Conservation (phyloP, 768 basidiomycete species). For the Sporobolomyces phaffii region DNA sequence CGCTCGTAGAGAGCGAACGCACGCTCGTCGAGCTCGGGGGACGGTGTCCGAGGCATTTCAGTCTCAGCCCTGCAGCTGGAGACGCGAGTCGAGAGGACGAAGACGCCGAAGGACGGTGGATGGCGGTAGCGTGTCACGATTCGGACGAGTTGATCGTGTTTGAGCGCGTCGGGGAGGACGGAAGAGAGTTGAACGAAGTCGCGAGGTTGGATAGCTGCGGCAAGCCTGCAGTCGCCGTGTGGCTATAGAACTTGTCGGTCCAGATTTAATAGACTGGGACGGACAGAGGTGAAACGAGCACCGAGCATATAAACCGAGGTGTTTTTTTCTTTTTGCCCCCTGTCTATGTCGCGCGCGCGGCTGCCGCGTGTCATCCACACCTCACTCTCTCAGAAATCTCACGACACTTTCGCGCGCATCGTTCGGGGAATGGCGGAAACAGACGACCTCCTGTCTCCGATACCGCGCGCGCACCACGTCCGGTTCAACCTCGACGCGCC, state of each 20-base stretch:
- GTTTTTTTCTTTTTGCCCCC: no score
- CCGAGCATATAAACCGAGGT: no score
- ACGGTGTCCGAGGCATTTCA: constrained; percentile 28
- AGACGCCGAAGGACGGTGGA: constrained; percentile 5
- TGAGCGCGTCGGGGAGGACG: constrained; percentile 2
- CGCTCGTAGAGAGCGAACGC: neutral
- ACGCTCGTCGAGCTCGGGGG: constrained; percentile 6
- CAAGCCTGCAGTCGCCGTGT: constrained; percentile 19
- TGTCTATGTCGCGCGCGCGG: no score
- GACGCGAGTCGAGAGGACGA: no score
- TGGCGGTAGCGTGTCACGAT: constrained; percentile 31
- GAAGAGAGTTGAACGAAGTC: constrained; percentile 17
- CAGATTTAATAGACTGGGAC: no score
- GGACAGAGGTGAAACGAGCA: no score
- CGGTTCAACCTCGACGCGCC: constrained; percentile 9
- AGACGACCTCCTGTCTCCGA: constrained; percentile 1
- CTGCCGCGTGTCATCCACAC: no score
- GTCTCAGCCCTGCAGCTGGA: no score
- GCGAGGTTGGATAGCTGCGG: constrained; percentile 14
- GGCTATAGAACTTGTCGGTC: constrained; percentile 9
- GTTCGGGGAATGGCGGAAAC: neutral
- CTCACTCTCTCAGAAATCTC: no score
- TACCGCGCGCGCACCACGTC: neutral
- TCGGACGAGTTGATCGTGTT: constrained; percentile 33
- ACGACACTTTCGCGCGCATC: no score